Conservation (phyloP, 2,329 filamentous ascomycete species). For the Blastomyces gilchristii region DNA sequence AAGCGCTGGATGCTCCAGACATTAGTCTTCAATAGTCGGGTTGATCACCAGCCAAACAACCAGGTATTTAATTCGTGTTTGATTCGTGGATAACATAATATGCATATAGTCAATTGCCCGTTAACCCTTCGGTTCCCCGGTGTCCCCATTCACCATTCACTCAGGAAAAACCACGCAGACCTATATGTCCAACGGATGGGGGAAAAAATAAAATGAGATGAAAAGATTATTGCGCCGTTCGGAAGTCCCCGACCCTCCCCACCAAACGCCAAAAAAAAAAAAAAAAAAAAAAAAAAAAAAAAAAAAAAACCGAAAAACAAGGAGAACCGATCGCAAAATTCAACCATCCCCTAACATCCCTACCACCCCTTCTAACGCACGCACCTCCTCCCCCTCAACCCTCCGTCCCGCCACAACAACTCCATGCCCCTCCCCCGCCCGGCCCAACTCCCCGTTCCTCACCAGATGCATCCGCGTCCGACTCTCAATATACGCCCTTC, state of each 20-base stretch:
- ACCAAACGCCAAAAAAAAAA: background rate
- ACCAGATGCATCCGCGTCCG: constrained; percentile 70
- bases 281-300: background rate
- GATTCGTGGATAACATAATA: background rate
- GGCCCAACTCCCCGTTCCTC: constrained; percentile 31
- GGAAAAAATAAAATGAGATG: no score
- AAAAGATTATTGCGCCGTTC: no score
- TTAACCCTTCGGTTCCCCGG: background rate
- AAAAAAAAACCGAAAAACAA: background rate
- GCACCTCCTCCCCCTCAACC: constrained; percentile 31
- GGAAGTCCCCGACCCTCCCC: background rate
- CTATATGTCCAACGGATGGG: background rate
- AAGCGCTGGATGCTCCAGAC: background rate
- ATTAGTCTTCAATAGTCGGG: background rate
- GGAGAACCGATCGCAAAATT: background rate
- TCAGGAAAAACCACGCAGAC: background rate
- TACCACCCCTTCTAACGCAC: constrained; percentile 33
- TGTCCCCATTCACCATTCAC: background rate
- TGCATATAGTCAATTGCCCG: background rate
- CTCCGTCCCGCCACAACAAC: constrained; percentile 31
- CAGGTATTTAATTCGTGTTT: background rate
- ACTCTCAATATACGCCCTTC: constrained; percentile 72
- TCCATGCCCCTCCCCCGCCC: constrained; percentile 25
- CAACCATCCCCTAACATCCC: constrained; percentile 21
- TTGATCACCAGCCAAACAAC: background rate